phyloP scores from a whole-genome alignment of 495 filamentous ascomycete genomes.

The Penicillium cataractarum region DNA sequence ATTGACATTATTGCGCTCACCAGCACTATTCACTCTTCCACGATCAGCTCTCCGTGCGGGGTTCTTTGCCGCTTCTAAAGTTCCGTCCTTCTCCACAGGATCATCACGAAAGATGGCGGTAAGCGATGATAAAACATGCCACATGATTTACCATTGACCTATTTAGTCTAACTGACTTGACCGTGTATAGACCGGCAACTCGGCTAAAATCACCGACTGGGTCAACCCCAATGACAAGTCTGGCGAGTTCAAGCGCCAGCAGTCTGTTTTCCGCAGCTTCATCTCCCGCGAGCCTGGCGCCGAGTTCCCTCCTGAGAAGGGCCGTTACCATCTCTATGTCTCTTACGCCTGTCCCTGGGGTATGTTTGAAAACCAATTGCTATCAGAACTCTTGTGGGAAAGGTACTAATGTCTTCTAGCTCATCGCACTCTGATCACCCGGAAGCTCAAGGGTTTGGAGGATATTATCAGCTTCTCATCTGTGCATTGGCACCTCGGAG shows the following conservation, averaged over 20 bases:
- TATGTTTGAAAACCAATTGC: constrained; percentile 29
- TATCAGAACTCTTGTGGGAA: neutral
- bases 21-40: constrained; percentile 27
- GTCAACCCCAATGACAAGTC: constrained; percentile 70
- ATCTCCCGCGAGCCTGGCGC: constrained; percentile 67
- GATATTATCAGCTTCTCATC: constrained; percentile 66
- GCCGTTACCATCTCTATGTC: constrained; percentile 71
- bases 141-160: neutral
- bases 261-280: constrained; percentile 70
- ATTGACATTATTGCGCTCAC: constrained; percentile 27
- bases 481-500: constrained; percentile 69
- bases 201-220: constrained; percentile 75
- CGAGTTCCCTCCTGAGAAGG: constrained; percentile 68
- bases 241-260: constrained; percentile 88
- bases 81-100: constrained; percentile 29
- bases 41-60: constrained; percentile 20
- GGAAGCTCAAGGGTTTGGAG: constrained; percentile 69
- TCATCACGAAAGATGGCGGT: constrained; percentile 46
- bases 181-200: constrained; percentile 34
- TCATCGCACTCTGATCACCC: constrained; percentile 67
- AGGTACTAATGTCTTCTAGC: constrained; percentile 39
- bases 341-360: constrained; percentile 76
- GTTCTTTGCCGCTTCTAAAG: constrained; percentile 18
- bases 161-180: neutral
- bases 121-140: constrained; percentile 14